These are phyloP conservation scores for Ceratobasidium sp. DNA, from an alignment of 1,284 basidiomycete genomes.

Conservation along the genomic window DNA sequence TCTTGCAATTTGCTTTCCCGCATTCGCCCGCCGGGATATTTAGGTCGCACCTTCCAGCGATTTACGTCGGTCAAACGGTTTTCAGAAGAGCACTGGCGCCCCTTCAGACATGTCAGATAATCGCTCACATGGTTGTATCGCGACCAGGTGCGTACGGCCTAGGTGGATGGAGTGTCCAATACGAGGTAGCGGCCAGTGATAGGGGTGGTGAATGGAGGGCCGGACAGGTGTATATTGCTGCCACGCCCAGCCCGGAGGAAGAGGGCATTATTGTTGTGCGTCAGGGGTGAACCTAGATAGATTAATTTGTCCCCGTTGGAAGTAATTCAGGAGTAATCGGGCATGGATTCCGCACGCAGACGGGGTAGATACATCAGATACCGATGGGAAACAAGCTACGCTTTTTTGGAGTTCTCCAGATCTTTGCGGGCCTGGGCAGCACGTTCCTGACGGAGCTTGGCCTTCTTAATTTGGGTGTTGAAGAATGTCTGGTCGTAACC, in stretches of 20 bases:
- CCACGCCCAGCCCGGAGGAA: background rate
- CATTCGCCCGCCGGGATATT: background rate
- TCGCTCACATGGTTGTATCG: slow-evolving; percentile 62
- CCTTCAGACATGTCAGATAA: slow-evolving; percentile 54
- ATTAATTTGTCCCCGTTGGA: background rate
- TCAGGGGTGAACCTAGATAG: slow-evolving; percentile 5
- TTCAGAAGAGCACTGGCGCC: slow-evolving; percentile 63
- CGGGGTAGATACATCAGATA: slow-evolving; percentile 12
- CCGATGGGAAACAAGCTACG: background rate
- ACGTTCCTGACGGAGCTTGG: slow-evolving; percentile 52
- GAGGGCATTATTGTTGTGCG: slow-evolving; percentile 6
- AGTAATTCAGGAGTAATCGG: background rate
- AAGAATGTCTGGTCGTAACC: slow-evolving; percentile 64
- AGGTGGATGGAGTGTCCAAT: slow-evolving; percentile 58
- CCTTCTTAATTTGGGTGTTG: slow-evolving; percentile 69
- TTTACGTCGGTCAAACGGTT: slow-evolving; percentile 65
- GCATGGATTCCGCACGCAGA: background rate
- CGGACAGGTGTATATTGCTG: slow-evolving; percentile 11
- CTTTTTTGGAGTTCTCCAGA: slow-evolving; percentile 32
- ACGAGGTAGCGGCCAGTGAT: slow-evolving; percentile 26
- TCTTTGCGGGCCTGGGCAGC: slow-evolving; percentile 30
- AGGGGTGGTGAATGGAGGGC: slow-evolving; percentile 26
- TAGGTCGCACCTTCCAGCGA: slow-evolving; percentile 58
- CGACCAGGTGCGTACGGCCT: slow-evolving; percentile 69
- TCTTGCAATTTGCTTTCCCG: slow-evolving; percentile 22